Base-by-base conservation (phyloP, 2,329 filamentous ascomycete genomes). In the Exophiala lecanii-corni region DNA sequence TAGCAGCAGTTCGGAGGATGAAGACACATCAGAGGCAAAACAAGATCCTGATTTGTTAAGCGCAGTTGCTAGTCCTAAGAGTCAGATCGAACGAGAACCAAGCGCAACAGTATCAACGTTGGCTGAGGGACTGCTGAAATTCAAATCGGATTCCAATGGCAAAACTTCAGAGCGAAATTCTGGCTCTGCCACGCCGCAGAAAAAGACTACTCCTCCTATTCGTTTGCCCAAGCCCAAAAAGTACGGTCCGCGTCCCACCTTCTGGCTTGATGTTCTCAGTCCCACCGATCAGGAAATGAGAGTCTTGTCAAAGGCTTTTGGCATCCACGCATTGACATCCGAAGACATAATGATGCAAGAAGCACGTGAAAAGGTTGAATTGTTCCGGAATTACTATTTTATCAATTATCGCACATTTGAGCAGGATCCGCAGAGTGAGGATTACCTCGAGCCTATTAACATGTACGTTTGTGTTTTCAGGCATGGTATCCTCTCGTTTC, bases 261-360 rank as follows among this genome's bases (percentile, higher is more conserved):
- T 92, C 79, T 98, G 92, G 92, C 77, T 98, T 3, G 92, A 98
- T 65, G 79, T 98, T 4, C 73, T 96, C 17, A 86, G 79, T 33
- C 92, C 92, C 1, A 96, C 89, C 0, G 89, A 97, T 59, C 81
- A 82, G 0, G 92, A 98, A 66, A 97, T 98, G 92, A 91, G 89
- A 61, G 81, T 92, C 6, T 76, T 98, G 30, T 82, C 87, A 20
- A 94, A 94, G 60, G 78, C 92, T 0, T 98, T 98, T 61, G 88
- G 89, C 12, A 96, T 98, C 47, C 92, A 98, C 67, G 89, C 92
- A 1, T 70, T 98, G 45, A 98, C 92, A 0, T 84, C 88, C 2
- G 92, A 98, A 64, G 92, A 98, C 61, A 96, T 98, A 57, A 84
- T 97, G 76, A 83, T 96, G 71, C 88, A 97, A 63, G 92, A 98